Evolutionary conservation across 2,329 filamentous ascomycete species (phyloP).

Genomic region (Aureobasidium sp.): DNA sequence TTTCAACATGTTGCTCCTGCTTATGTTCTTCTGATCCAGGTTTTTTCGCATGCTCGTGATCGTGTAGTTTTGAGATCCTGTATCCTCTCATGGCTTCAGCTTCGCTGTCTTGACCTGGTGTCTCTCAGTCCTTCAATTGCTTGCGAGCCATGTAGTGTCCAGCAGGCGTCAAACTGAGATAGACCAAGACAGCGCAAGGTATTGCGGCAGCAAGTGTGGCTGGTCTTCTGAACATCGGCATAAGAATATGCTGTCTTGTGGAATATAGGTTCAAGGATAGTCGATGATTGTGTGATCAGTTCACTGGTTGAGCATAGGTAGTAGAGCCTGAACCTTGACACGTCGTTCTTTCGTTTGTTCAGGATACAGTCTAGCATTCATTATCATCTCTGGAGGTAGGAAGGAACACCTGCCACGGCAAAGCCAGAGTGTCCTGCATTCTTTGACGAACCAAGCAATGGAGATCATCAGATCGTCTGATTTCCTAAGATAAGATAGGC

Average conservation of each 20-base stretch:
- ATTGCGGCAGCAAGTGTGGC: neutral
- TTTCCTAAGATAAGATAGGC: neutral
- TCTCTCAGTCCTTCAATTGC: neutral
- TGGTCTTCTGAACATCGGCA: neutral
- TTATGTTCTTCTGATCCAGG: neutral
- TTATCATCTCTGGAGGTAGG: neutral
- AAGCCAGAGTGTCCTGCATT: neutral
- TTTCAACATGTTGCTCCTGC: neutral
- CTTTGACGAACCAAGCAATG: neutral
- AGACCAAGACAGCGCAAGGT: conserved; percentile 1
- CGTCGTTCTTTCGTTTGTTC: neutral
- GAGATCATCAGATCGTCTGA: neutral
- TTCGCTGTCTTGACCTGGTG: neutral
- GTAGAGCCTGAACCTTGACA: no score
- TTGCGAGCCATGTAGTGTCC: conserved; percentile 1
- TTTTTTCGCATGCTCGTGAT: neutral
- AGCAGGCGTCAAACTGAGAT: conserved; percentile 6
- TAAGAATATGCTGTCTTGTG: neutral
- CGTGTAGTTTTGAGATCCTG: neutral
- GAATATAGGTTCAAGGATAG: neutral
- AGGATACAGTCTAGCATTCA: neutral
- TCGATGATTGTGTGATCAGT: neutral
- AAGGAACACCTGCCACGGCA: neutral
- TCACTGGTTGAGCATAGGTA: neutral
- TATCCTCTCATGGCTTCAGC: neutral